Evolutionary conservation across 2,329 filamentous ascomycete genomes (phyloP).

Genomic region (Seiridium unicorne): DNA sequence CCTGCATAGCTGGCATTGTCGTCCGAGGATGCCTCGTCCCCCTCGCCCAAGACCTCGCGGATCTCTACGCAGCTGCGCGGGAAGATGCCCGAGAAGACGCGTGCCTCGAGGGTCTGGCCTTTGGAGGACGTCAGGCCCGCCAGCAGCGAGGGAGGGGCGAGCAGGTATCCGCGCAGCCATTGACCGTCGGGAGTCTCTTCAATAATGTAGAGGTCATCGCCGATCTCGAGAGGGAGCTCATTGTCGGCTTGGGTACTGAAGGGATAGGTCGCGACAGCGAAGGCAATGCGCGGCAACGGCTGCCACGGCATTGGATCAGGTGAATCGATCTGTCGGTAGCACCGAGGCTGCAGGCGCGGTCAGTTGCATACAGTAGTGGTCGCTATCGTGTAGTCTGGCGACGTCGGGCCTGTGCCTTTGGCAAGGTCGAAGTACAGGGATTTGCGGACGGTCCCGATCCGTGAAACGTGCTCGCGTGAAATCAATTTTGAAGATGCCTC

Average conservation of each 20-base stretch:
- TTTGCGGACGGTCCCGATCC: neutral
- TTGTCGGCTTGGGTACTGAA: slow-evolving; percentile 84
- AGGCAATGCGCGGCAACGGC: slow-evolving; percentile 94
- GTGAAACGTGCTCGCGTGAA: neutral
- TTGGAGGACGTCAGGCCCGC: slow-evolving; percentile 87
- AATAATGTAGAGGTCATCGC: slow-evolving; percentile 98
- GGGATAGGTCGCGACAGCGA: slow-evolving; percentile 93
- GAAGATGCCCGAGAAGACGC: slow-evolving; percentile 98
- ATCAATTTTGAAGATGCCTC: neutral
- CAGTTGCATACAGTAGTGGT: slow-evolving; percentile 28
- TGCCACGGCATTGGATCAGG: slow-evolving; percentile 80
- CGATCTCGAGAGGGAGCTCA: slow-evolving; percentile 94
- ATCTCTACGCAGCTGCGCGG: slow-evolving; percentile 93
- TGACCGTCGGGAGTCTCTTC: slow-evolving; percentile 89
- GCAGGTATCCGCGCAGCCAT: slow-evolving; percentile 94
- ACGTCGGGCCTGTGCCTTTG: neutral
- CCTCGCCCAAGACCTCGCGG: slow-evolving; percentile 82
- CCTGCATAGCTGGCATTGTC: slow-evolving; percentile 31
- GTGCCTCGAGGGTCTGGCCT: slow-evolving; percentile 89
- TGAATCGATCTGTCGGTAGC: slow-evolving; percentile 19
- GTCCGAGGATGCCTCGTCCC: slow-evolving; percentile 48
- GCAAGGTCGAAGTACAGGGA: neutral
- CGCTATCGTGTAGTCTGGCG: neutral
- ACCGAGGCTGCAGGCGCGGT: slow-evolving; percentile 26
- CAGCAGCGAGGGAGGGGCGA: slow-evolving; percentile 89